Evolutionary conservation across 495 filamentous ascomycete species (phyloP).

Genomic region (Penicillium herquei): DNA sequence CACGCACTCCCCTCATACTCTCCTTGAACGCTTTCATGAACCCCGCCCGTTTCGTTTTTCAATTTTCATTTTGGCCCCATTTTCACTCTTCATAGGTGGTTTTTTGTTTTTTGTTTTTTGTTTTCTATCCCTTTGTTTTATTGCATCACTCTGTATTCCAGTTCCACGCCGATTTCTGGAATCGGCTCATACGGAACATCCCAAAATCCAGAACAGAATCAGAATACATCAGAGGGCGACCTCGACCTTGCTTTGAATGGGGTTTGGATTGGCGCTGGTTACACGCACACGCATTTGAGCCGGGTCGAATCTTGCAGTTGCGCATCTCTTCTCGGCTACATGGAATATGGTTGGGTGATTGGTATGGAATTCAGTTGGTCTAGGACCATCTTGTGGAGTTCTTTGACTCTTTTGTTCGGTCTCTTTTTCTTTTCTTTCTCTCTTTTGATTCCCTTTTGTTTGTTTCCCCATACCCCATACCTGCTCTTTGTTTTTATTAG

Average conservation of each 20-base stretch:
- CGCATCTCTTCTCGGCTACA: neutral
- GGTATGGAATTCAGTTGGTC: slow-evolving; percentile 1
- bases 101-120: slow-evolving; percentile 15
- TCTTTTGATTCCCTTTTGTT: neutral
- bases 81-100: slow-evolving; percentile 2
- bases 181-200: slow-evolving; percentile 1
- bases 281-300: slow-evolving; percentile 11
- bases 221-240: slow-evolving; percentile 28
- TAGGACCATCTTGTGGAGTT: slow-evolving; percentile 13
- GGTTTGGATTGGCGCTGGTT: slow-evolving; percentile 18
- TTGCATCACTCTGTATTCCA: slow-evolving; percentile 3
- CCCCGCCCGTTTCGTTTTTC: neutral
- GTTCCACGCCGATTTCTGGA: slow-evolving; percentile 7
- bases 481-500: slow-evolving; percentile 11
- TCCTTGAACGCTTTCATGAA: neutral
- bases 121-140: slow-evolving; percentile 10
- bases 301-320: neutral
- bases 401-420: neutral
- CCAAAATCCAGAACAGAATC: slow-evolving; percentile 14
- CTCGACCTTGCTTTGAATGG: slow-evolving; percentile 22
- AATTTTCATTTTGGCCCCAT: neutral
- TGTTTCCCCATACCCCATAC: slow-evolving; percentile 8
- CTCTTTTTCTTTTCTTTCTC: slow-evolving; percentile 1
- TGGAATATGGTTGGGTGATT: slow-evolving; percentile 16
- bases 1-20: neutral